These are phyloP conservation scores for Cyamopsis tetragonoloba DNA, from an alignment of 306 rosid species.

Conservation along the genomic window DNA sequence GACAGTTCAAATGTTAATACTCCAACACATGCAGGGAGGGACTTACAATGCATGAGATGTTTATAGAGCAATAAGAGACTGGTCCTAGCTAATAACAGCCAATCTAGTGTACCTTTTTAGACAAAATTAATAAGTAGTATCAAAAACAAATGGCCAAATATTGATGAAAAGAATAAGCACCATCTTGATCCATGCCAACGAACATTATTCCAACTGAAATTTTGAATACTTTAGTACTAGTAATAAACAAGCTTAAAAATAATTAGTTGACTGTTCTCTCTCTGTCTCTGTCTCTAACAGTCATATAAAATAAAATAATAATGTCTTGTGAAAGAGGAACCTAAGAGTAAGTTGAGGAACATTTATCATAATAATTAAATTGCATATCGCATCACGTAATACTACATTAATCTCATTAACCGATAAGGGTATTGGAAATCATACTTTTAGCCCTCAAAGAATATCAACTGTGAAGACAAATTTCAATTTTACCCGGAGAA, in stretches of 20 bases:
- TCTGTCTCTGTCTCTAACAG: background rate
- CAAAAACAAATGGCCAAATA: conserved; percentile 12
- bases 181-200: conserved; percentile 15
- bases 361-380: no score
- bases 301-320: no score
- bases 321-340: no score
- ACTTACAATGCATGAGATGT: conserved; percentile 1
- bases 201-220: conserved; percentile 1
- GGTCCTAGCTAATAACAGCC: background rate
- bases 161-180: conserved; percentile 22
- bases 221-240: no score
- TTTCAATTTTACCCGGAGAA: no score
- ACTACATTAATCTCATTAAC: no score
- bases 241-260: background rate
- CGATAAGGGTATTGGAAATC: no score
- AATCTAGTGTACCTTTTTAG: background rate
- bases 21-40: conserved; percentile 16
- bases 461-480: no score
- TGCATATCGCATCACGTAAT: no score
- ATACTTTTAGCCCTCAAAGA: no score
- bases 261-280: conserved; percentile 1
- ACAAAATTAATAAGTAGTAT: conserved; percentile 2
- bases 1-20: no score
- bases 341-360: no score
- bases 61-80: conserved; percentile 3